Conservation (phyloP, 148 eudicot genomes). For the Mesembryanthemum crystallinum region DNA sequence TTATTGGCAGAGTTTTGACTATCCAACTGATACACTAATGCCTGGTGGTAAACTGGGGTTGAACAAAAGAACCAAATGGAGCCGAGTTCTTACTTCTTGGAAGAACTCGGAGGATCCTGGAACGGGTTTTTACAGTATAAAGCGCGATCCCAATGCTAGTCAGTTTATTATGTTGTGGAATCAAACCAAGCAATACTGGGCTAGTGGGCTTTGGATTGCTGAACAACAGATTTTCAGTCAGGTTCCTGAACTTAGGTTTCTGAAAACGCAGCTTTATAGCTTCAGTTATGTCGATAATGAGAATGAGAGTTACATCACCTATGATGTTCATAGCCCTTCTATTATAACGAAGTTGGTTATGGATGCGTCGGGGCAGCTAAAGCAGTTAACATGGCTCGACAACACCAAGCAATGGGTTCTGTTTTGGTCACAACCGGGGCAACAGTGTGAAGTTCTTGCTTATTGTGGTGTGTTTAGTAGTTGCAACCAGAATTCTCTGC, state of each 20-base stretch:
- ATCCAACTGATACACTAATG: conserved; percentile 35
- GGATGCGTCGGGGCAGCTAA: conserved; percentile 53
- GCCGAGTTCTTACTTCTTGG: conserved; percentile 39
- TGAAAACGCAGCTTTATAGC: conserved; percentile 30
- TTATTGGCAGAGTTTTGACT: conserved; percentile 49
- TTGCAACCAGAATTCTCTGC: conserved; percentile 36
- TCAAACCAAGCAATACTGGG: conserved; percentile 33
- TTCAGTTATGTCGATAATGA: conserved; percentile 42
- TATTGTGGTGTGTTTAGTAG: conserved; percentile 50
- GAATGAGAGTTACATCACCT: conserved; percentile 55
- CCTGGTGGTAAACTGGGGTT: conserved; percentile 38
- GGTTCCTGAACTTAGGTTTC: conserved; percentile 45
- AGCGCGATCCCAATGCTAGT: conserved; percentile 31
- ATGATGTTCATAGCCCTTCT: conserved; percentile 35
- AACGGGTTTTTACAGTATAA: conserved; percentile 30
- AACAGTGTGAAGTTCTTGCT: conserved; percentile 54
- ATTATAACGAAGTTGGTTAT: conserved; percentile 44
- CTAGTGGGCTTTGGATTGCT: conserved; percentile 32
- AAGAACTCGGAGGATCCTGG: conserved; percentile 43
- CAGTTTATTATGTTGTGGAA: conserved; percentile 40
- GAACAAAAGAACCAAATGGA: conserved; percentile 25
- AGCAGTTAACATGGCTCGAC: conserved; percentile 40
- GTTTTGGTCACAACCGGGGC: conserved; percentile 54
- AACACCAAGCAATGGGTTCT: conserved; percentile 37
- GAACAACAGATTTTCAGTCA: conserved; percentile 35